Base-by-base conservation (phyloP, 2,329 filamentous ascomycete species). In the Aspergillus neoniger region DNA sequence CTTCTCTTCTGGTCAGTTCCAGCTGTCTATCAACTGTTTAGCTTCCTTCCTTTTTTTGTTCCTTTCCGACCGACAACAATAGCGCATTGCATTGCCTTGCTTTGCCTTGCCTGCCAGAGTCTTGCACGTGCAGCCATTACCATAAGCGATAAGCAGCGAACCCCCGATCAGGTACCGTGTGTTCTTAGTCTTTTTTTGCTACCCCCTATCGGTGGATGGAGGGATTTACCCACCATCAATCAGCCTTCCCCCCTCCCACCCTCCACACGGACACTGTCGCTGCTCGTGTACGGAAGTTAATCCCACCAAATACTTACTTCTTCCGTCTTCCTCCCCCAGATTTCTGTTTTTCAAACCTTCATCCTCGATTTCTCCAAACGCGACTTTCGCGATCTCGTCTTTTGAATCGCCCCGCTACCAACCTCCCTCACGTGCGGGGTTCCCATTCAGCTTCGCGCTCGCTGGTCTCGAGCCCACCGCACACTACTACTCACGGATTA, bases 341-440 rank as follows among this genome's bases (percentile, higher is more conserved):
- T 28, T 28, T 7, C 23, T 32, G 6, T 25, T 14, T 3, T 3
- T 36, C 25, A 25, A 17, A 17, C 17, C 21, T 36, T 36, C 32
- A 6, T 36, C 32, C 32, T 36, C 12, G 15, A 55, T 5, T n/a
- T 3, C 19, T 41, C 32, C 12, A 14, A 23, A 44, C 52, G 39
- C 23, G 50, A 25, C 19, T n/a, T 47, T 17, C 10, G 23, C 39
- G 39, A 36, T 30, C 52, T 55, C n/a, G 39, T 15, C 12, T 15
- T 19, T 55, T 47, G 15, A 43, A 47, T 51, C 38, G 59, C 60
- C 63, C 60, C 61, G 57, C 58, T 59, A 28, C 58, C 32, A 36
- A 36, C 32, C 52, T 50, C 56, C 53, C 62, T 65, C 57, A 64
- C 67, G 66, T 69, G 67, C 67, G 67, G 67, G 67, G 67, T 66